Conservation (phyloP, 164 flowering plant genomes). For the Kingdonia uniflora region DNA sequence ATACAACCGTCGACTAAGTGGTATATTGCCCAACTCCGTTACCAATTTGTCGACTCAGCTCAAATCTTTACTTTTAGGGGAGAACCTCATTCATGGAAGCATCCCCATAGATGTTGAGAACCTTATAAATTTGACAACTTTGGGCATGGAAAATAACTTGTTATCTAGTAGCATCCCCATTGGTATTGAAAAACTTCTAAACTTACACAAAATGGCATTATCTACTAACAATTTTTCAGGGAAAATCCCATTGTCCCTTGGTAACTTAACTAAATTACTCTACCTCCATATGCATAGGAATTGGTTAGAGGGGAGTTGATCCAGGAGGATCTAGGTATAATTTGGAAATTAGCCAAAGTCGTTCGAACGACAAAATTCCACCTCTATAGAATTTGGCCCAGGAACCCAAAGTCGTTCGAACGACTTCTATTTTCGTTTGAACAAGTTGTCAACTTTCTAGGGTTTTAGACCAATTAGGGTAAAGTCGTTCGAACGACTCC, state of each 20-base stretch:
- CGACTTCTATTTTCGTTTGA: too few relatives aligned
- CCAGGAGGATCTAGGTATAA: too few relatives aligned
- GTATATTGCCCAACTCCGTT: slow-evolving; percentile 3
- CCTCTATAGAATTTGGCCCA: too few relatives aligned
- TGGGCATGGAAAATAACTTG: not conserved
- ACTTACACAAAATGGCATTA: too few relatives aligned
- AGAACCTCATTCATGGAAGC: slow-evolving; percentile 2
- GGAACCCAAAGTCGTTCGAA: too few relatives aligned
- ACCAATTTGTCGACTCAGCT: slow-evolving; percentile 4
- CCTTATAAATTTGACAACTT: not conserved
- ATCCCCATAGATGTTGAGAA: slow-evolving; percentile 6
- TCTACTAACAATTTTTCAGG: not conserved
- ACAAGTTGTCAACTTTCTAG: too few relatives aligned
- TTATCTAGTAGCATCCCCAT: slow-evolving; percentile 5
- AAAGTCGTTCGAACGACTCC: too few relatives aligned
- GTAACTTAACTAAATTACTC: slow-evolving; percentile 2
- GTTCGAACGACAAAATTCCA: too few relatives aligned
- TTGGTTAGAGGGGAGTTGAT: slow-evolving; percentile 3
- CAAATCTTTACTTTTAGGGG: not conserved
- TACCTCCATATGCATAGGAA: not conserved
- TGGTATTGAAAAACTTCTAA: slow-evolving; percentile 1
- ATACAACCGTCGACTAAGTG: not conserved
- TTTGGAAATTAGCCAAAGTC: too few relatives aligned
- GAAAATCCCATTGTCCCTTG: slow-evolving; percentile 2
- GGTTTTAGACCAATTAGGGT: too few relatives aligned